Conservation (phyloP, 2,329 filamentous ascomycete genomes). For the Neurospora sp. region DNA sequence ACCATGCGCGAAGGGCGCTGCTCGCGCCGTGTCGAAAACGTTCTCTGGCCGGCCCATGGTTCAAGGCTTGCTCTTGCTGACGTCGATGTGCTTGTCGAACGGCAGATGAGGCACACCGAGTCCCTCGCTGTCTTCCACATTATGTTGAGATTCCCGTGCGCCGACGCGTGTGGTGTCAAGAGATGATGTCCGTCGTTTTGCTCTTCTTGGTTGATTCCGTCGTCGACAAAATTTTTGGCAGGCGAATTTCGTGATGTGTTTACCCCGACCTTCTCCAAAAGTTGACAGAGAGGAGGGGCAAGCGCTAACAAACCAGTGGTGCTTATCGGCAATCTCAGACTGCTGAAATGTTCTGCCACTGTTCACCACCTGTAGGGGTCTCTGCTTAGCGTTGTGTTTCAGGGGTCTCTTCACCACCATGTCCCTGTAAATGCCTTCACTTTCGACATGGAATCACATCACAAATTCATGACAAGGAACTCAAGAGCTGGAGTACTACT, state of each 20-base stretch:
- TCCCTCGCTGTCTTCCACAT: slow-evolving; percentile 20
- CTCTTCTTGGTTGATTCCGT: neutral
- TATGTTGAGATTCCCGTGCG: neutral
- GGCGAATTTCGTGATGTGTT: neutral
- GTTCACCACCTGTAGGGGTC: neutral
- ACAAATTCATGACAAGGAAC: neutral
- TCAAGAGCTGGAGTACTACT: neutral
- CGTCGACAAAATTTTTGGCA: neutral
- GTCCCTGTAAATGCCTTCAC: neutral
- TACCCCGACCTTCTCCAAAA: neutral
- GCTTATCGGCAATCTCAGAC: neutral
- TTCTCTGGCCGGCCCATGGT: slow-evolving; percentile 27
- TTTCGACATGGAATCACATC: neutral
- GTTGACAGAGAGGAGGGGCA: neutral
- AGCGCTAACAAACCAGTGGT: neutral
- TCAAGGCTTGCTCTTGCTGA: slow-evolving; percentile 8
- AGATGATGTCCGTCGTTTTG: neutral
- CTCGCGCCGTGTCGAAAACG: slow-evolving; percentile 25
- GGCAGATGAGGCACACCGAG: slow-evolving; percentile 19
- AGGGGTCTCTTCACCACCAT: neutral
- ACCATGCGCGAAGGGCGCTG: slow-evolving; percentile 47
- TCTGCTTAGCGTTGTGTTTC: neutral
- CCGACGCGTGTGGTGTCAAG: neutral
- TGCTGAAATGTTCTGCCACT: neutral
- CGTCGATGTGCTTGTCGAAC: slow-evolving; percentile 10